Percentiles rank a stretch among this genome's conserved stretches.
These are phyloP conservation scores for Brettanomyces anomalus DNA, from an alignment of 805 yeast genomes.

Conservation along the genomic window DNA sequence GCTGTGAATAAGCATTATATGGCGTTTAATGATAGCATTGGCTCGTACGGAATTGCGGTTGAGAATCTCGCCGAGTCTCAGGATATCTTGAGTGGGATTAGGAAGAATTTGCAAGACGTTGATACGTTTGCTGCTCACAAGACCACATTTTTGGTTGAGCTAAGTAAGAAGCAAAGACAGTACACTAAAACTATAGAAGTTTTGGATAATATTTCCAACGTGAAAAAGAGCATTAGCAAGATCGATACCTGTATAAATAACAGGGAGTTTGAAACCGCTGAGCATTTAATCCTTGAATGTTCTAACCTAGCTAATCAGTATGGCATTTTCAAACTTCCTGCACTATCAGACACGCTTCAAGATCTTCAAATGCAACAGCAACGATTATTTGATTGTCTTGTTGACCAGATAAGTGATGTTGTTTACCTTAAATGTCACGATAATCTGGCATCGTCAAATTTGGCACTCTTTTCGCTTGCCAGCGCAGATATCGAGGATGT, in stretches of 20 bases:
- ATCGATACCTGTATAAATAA: slow-evolving; percentile 64
- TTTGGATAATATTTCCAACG: slow-evolving; percentile 53
- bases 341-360: slow-evolving; percentile 40
- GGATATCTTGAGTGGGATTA: slow-evolving; percentile 16
- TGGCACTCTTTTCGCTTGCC: slow-evolving; percentile 15
- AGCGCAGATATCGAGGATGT: slow-evolving; percentile 20
- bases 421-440: slow-evolving; percentile 16
- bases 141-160: slow-evolving; percentile 49
- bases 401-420: slow-evolving; percentile 72
- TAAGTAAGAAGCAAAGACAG: slow-evolving; percentile 52
- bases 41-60: slow-evolving; percentile 70
- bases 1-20: slow-evolving; percentile 80
- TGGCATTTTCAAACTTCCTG: slow-evolving; percentile 49
- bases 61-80: slow-evolving; percentile 60
- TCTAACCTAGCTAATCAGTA: slow-evolving; percentile 38
- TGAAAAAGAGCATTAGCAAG: slow-evolving; percentile 49
- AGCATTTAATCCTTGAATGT: slow-evolving; percentile 29
- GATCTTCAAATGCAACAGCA: slow-evolving; percentile 49
- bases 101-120: slow-evolving; percentile 13
- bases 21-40: slow-evolving; percentile 77
- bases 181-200: slow-evolving; percentile 65
- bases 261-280: slow-evolving; percentile 49
- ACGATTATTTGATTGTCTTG: slow-evolving; percentile 55
- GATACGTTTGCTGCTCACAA: slow-evolving; percentile 29
- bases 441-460: slow-evolving; percentile 15